These are phyloP conservation scores for Emergomyces africanus DNA, from an alignment of 2,329 filamentous ascomycete species.

Conservation along the genomic window DNA sequence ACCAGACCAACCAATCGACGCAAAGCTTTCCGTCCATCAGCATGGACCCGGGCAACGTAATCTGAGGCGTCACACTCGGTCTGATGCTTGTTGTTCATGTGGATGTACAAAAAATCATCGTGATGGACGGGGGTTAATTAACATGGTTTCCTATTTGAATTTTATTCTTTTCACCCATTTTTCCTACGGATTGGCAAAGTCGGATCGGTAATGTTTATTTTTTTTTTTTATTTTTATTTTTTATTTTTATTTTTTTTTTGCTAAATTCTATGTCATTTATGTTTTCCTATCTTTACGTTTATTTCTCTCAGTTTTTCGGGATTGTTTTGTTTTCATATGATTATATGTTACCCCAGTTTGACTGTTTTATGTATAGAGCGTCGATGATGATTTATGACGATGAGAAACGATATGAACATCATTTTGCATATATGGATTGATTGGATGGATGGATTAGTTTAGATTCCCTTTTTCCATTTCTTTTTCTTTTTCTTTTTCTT, in stretches of 20 bases:
- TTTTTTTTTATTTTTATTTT: slow-evolving; percentile 4
- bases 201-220: not conserved
- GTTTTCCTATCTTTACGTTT: slow-evolving; percentile 3
- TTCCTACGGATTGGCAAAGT: not conserved
- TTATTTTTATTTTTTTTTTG: slow-evolving; percentile 2
- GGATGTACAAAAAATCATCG: not conserved
- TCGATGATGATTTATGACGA: slow-evolving; percentile 4
- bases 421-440: not conserved
- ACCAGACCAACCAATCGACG: slow-evolving; percentile 23
- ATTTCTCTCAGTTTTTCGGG: slow-evolving; percentile 1
- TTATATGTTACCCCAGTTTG: not conserved
- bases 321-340: not conserved
- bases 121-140: not conserved
- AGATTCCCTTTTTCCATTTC: no score
- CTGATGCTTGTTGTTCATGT: not conserved
- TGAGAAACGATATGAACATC: slow-evolving; percentile 4
- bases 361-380: not conserved
- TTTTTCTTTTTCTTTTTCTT: no score
- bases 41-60: slow-evolving; percentile 33
- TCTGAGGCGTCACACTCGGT: slow-evolving; percentile 30
- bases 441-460: not conserved
- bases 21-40: slow-evolving; percentile 32
- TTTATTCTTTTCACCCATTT: not conserved
- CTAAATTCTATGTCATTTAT: slow-evolving; percentile 4
- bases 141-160: not conserved